A percentile compares a stretch with the other conserved stretches of the same genome.
Evolutionary conservation across 2,329 filamentous ascomycete species (phyloP).

Genomic region (Aspergillus puulaauensis): DNA sequence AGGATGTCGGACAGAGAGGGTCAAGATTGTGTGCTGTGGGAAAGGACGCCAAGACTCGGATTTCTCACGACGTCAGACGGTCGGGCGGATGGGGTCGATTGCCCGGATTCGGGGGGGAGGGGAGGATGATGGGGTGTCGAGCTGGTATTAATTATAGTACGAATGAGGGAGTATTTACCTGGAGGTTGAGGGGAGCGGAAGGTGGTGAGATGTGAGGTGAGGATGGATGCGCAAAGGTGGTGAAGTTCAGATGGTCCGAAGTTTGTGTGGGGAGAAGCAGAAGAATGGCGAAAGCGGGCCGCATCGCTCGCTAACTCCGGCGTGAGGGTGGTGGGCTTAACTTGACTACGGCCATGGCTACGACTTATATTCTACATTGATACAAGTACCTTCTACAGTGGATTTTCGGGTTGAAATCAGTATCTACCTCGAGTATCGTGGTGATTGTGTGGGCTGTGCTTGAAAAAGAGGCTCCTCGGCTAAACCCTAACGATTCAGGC

Average conservation of each 20-base stretch:
- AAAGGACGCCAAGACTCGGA: constrained; percentile 14
- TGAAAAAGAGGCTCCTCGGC: constrained; percentile 33
- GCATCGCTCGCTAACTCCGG: constrained; percentile 9
- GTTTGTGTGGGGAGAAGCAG: constrained; percentile 16
- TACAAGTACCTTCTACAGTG: not conserved
- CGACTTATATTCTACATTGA: not conserved
- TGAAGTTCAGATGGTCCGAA: constrained; percentile 18
- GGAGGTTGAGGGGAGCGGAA: constrained; percentile 13
- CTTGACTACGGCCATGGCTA: constrained; percentile 6
- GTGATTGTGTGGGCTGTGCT: constrained; percentile 15
- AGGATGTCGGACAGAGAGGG: constrained; percentile 11
- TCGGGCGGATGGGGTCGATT: not conserved
- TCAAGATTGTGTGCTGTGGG: constrained; percentile 14
- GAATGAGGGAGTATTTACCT: not conserved
- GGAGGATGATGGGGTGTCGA: not conserved
- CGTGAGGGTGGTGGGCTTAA: not conserved
- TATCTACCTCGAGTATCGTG: not conserved
- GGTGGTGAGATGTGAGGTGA: constrained; percentile 9
- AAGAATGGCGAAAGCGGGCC: constrained; percentile 14
- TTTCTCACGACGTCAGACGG: constrained; percentile 12
- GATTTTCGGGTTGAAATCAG: not conserved
- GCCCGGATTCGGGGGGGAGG: not conserved
- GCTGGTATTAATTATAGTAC: not conserved
- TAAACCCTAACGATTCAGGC: constrained; percentile 36
- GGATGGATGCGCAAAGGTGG: constrained; percentile 25